phyloP scores from a whole-genome alignment of 164 flowering plant genomes.

The Magnolia kwangsiensis region DNA sequence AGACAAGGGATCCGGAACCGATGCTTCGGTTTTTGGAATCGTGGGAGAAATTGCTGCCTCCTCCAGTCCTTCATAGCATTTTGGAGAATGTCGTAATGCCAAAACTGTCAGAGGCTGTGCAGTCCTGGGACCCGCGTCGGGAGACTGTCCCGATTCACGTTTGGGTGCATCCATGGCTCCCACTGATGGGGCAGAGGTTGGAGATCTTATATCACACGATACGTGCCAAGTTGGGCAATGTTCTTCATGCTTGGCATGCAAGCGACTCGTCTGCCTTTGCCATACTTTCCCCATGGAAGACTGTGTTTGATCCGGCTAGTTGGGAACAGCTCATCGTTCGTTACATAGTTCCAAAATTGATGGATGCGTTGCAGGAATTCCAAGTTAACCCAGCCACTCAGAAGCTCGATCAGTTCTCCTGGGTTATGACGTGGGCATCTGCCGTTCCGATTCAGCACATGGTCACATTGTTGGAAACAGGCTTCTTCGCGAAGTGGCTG shows the following conservation, averaged over 20 bases:
- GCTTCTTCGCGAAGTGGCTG: slow-evolving; percentile 84
- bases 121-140: slow-evolving; percentile 78
- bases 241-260: slow-evolving; percentile 90
- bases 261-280: slow-evolving; percentile 79
- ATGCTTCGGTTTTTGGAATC: slow-evolving; percentile 72
- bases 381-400: slow-evolving; percentile 78
- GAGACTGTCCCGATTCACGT: slow-evolving; percentile 83
- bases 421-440: slow-evolving; percentile 84
- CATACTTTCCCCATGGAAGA: slow-evolving; percentile 82
- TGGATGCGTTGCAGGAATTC: slow-evolving; percentile 61
- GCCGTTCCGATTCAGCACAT: slow-evolving; percentile 76
- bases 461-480: slow-evolving; percentile 72
- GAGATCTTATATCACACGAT: slow-evolving; percentile 69
- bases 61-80: slow-evolving; percentile 54
- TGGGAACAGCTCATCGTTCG: slow-evolving; percentile 84
- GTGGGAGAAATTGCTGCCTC: slow-evolving; percentile 79
- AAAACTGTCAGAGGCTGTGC: slow-evolving; percentile 71
- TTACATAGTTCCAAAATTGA: slow-evolving; percentile 71
- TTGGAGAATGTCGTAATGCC: slow-evolving; percentile 69
- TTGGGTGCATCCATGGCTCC: slow-evolving; percentile 98
- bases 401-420: slow-evolving; percentile 66
- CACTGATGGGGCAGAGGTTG: slow-evolving; percentile 63
- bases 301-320: slow-evolving; percentile 80
- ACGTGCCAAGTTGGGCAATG: slow-evolving; percentile 63
- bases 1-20: slow-evolving; percentile 84